Base-by-base conservation (phyloP, 108 stramenopile genomes). In the Cylindrotheca closterium region DNA sequence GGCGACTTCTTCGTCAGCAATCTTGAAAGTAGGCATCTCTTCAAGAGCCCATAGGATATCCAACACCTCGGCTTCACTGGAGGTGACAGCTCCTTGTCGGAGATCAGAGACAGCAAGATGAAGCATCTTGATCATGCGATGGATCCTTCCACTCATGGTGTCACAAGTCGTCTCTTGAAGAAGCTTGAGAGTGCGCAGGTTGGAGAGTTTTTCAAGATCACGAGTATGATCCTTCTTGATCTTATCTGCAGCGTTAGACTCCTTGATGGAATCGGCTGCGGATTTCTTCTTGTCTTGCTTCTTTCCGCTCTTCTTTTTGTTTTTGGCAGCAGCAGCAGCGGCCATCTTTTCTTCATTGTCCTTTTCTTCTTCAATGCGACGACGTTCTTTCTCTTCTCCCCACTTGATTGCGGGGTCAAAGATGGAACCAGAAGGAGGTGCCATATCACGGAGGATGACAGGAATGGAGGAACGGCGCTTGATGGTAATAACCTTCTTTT, bases 21-120 rank as follows among this genome's bases (percentile, higher is more conserved):
- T 42, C 65, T 90, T 87, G 71, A 93, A 98, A 4, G 81, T 28
- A 25, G 80, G 54, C 88, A 94, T 93, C 28, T 92, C 94, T 72
- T 98, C 95, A 67, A 98, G 67, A 32, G 95, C 94, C 97, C 97
- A 98, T 18, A 98, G 79, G 58, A 98, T 95, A 55, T 98, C 97
- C 33, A 98, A 66, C 1, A 93, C 82, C 75, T 94, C 88, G 45
- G 94, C 94, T 73, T 94, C 85, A 65, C 82, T 87, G 25, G 85
- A 73, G 25, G 80, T 60, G 51, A 89, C 82, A 19, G 78, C 32
- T 50, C 89, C 92, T 47, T 85, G 80, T 55, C 86, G 81, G 25
- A 89, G 71, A 63, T 87, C 88, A 24, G 65, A 85, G 23, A 90
- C 84, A 4, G 89, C 86, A 27, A 91, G 63, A 58, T 94, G 85